Evolutionary conservation across 768 basidiomycete species (phyloP).

Genomic region (Xerocomus potaroensis): DNA sequence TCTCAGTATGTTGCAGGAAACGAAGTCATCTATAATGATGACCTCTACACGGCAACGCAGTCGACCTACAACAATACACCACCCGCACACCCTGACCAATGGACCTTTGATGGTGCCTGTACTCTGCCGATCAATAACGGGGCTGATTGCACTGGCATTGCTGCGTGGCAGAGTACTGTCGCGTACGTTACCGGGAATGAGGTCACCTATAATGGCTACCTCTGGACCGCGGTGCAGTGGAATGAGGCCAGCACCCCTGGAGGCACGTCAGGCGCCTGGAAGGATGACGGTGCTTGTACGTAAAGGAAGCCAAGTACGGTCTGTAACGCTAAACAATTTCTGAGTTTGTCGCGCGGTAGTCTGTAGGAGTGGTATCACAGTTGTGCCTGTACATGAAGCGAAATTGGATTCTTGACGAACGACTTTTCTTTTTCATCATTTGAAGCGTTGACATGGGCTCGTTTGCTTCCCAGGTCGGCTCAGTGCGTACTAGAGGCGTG

Average conservation of each 20-base stretch:
- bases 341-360: no score
- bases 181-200: conserved; percentile 17
- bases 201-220: conserved; percentile 11
- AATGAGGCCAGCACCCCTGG: conserved; percentile 16
- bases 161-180: conserved; percentile 12
- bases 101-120: conserved; percentile 10
- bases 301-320: no score
- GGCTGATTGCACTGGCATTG: conserved; percentile 19
- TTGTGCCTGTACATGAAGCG: no score
- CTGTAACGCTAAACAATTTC: no score
- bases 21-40: conserved; percentile 17
- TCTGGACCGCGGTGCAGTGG: conserved; percentile 29
- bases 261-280: conserved; percentile 25
- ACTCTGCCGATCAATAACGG: conserved; percentile 22
- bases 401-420: no score
- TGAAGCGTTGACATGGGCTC: no score
- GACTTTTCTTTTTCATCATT: no score
- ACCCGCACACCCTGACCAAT: conserved; percentile 11
- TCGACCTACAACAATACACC: conserved; percentile 26
- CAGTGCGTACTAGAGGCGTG: no score
- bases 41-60: conserved; percentile 23
- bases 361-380: no score
- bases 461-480: no score
- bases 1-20: conserved; percentile 23
- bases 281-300: conserved; percentile 17